A percentile compares a stretch with the other conserved stretches of the same genome.
Conservation (phyloP, 208 protist genomes). For the Blastocrithidia nonstop region DNA sequence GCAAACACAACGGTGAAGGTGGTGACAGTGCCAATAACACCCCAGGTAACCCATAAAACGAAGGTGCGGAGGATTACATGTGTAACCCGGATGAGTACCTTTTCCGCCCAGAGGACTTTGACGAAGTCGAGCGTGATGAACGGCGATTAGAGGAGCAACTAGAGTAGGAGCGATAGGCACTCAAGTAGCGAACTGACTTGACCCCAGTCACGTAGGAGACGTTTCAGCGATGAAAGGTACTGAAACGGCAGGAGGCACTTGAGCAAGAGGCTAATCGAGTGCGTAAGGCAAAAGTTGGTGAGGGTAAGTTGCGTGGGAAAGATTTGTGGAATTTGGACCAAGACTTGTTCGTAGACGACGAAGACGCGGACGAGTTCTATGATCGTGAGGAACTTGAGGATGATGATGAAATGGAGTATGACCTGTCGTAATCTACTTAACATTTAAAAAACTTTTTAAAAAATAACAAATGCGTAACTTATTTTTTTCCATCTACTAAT, state of each 20-base stretch:
- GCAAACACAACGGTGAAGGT: constrained; percentile 7
- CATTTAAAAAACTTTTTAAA: neutral
- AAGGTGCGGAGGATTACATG: constrained; percentile 23
- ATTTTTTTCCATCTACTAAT: constrained; percentile 2
- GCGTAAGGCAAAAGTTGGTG: constrained; percentile 43
- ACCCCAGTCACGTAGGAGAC: constrained; percentile 66
- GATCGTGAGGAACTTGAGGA: constrained; percentile 35
- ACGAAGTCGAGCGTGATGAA: constrained; percentile 70
- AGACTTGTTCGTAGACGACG: constrained; percentile 75
- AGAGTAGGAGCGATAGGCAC: constrained; percentile 70
- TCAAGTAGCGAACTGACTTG: constrained; percentile 52
- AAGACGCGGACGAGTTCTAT: constrained; percentile 64
- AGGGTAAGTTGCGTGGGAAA: constrained; percentile 62
- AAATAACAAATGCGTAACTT: neutral
- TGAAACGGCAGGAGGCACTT: constrained; percentile 42
- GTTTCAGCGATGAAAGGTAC: constrained; percentile 66
- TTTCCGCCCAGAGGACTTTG: constrained; percentile 81
- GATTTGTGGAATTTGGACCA: constrained; percentile 76
- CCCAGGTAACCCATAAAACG: constrained; percentile 7
- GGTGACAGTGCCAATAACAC: constrained; percentile 6
- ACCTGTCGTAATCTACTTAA: constrained; percentile 43
- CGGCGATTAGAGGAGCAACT: constrained; percentile 71
- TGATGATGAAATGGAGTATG: constrained; percentile 30
- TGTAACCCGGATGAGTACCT: constrained; percentile 75
- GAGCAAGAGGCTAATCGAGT: constrained; percentile 47